phyloP scores from a whole-genome alignment of 768 basidiomycete genomes.

The Panus rudis region DNA sequence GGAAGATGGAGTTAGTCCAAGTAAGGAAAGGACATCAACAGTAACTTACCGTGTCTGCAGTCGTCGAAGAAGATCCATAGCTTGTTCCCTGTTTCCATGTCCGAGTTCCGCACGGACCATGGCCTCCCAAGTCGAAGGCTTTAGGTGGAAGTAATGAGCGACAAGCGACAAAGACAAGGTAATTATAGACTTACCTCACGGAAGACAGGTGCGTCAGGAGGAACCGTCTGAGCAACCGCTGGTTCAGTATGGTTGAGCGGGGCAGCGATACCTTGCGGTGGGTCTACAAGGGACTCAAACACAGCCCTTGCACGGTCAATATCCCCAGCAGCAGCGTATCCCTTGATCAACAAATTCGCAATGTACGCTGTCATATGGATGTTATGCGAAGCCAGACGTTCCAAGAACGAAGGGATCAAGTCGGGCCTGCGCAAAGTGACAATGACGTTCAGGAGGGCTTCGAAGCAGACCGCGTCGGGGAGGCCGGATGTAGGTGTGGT shows the following conservation, averaged over 20 bases:
- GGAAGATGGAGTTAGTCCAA: no score
- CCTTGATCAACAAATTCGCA: conserved; percentile 76
- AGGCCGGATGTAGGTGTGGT: conserved; percentile 32
- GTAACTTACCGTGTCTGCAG: conserved; percentile 59
- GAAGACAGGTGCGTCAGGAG: conserved; percentile 57
- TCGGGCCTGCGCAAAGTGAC: conserved; percentile 74
- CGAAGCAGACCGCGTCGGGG: conserved; percentile 82
- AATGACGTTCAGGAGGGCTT: conserved; percentile 83
- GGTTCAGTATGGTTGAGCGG: conserved; percentile 82
- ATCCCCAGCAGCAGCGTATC: conserved; percentile 59
- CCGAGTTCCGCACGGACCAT: conserved; percentile 93
- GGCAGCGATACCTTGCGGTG: conserved; percentile 79
- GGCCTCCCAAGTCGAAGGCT: conserved; percentile 92
- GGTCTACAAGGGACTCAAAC: conserved; percentile 78
- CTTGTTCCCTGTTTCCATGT: conserved; percentile 64
- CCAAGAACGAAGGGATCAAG: conserved; percentile 61
- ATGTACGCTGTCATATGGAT: conserved; percentile 95
- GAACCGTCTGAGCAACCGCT: conserved; percentile 26
- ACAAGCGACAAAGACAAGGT: background rate
- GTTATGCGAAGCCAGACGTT: conserved; percentile 50
- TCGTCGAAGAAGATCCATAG: conserved; percentile 60
- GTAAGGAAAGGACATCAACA: no score
- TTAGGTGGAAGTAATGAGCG: conserved; percentile 6
- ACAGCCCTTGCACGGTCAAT: conserved; percentile 65
- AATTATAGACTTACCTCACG: conserved; percentile 73